Base-by-base conservation (phyloP, 495 filamentous ascomycete species). In the Aspergillus nanangensis region DNA sequence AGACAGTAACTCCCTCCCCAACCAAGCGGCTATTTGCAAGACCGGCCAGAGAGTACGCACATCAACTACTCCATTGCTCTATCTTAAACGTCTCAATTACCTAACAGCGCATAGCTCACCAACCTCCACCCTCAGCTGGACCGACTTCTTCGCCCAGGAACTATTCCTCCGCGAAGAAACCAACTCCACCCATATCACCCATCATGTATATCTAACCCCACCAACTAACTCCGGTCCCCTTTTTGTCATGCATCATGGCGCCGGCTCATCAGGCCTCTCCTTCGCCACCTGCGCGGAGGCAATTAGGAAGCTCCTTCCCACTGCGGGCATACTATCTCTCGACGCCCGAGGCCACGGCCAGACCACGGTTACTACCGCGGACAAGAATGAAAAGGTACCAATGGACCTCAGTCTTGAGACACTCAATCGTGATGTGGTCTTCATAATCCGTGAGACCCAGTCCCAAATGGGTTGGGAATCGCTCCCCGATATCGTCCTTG, bases 311-410 rank as follows among this genome's bases (percentile, higher is more conserved):
- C 71, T 78, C 13, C 71, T 96, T 19, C 90, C 94, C 4, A 71
- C 81, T 18, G 89, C 89, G 5, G 93, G 93, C 2, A 74, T 96
- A 19, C 72, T 99, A 11, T 87, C 88, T 10, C 58, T 88, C 8
- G 91, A 97, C 58, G 88, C 89, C 8, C 79, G 93, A 17, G 86
- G 87, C 18, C 93, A 99, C 61, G 93, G 93, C 1, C 82, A 81
- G 31, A 91, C 90, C 4, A 70, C 69, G 3, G 60, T 74, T 19
- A 58, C 55, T 23, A 47, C 43, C 5, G 25, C 32, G 3, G 51
- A 41, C 14, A 38, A n/a, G n/a, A n/a, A 38, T 36, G 62, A 70
- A 1, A 57, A 60, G 7, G 44, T 59, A 37, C 53, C 67, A 56
- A 60, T 76, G 9, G 82, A 90, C 53, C 73, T 92, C 21, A 78